These are phyloP conservation scores for Aspergillus sp. DNA, from an alignment of 2,329 filamentous ascomycete genomes.

Conservation along the genomic window DNA sequence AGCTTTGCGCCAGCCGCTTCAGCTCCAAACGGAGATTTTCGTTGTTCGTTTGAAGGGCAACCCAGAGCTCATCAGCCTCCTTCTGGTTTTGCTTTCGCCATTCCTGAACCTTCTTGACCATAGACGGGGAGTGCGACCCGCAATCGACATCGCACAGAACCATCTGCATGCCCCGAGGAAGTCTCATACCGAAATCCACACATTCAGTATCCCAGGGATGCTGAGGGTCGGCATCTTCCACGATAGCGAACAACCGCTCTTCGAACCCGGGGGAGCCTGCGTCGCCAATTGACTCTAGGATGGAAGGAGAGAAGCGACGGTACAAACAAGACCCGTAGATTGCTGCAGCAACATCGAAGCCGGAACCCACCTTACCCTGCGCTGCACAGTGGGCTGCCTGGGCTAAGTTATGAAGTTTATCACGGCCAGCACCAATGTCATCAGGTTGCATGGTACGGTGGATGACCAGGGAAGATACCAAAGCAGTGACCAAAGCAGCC, in stretches of 20 bases:
- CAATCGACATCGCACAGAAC: constrained; percentile 97
- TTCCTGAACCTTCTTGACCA: constrained; percentile 86
- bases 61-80: constrained; percentile 69
- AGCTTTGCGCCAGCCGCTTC: constrained; percentile 45
- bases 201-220: constrained; percentile 76
- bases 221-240: constrained; percentile 53
- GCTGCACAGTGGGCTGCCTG: constrained; percentile 93
- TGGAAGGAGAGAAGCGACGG: constrained; percentile 78
- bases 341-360: constrained; percentile 90
- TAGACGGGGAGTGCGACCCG: constrained; percentile 85
- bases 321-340: constrained; percentile 91
- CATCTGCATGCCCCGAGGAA: constrained; percentile 70
- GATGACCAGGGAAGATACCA: constrained; percentile 53
- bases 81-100: constrained; percentile 67
- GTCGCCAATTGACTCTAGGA: constrained; percentile 65
- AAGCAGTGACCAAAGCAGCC: constrained; percentile 83
- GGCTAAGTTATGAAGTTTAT: constrained; percentile 80
- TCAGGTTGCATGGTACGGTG: constrained; percentile 40
- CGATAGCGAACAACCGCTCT: constrained; percentile 57
- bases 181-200: constrained; percentile 60
- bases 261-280: constrained; percentile 64
- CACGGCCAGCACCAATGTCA: constrained; percentile 47
- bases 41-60: constrained; percentile 68
- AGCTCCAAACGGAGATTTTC: constrained; percentile 64
- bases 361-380: constrained; percentile 92